These are phyloP conservation scores for Russula foetens DNA, from an alignment of 768 basidiomycete genomes.

Conservation along the genomic window DNA sequence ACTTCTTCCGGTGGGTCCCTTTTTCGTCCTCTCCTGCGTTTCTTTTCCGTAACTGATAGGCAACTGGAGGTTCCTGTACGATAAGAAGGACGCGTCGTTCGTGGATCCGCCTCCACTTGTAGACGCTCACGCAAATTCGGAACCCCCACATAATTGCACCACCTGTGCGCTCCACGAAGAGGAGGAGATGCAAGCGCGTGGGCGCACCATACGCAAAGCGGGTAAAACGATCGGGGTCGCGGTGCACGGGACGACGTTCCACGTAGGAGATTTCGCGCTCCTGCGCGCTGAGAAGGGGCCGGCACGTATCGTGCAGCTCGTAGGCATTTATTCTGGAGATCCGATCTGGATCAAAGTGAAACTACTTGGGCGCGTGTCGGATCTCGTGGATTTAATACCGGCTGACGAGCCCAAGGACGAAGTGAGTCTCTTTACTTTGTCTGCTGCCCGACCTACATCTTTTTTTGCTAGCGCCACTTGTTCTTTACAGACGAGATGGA, in stretches of 20 bases:
- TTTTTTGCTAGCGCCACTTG: slow-evolving; percentile 43
- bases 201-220: slow-evolving; percentile 21
- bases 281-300: slow-evolving; percentile 41
- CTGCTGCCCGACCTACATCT: background rate
- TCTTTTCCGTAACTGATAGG: background rate
- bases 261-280: slow-evolving; percentile 53
- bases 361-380: slow-evolving; percentile 43
- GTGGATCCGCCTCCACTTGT: slow-evolving; percentile 29
- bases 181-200: slow-evolving; percentile 27
- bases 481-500: slow-evolving; percentile 47
- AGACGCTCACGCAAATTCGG: slow-evolving; percentile 23
- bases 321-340: slow-evolving; percentile 24
- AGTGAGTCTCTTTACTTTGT: slow-evolving; percentile 29
- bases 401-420: slow-evolving; percentile 42
- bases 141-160: slow-evolving; percentile 46
- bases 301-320: slow-evolving; percentile 50
- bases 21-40: background rate
- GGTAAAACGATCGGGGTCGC: slow-evolving; percentile 32
- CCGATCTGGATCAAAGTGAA: slow-evolving; percentile 10
- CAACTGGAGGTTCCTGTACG: slow-evolving; percentile 34
- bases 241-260: slow-evolving; percentile 43
- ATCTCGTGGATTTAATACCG: slow-evolving; percentile 35
- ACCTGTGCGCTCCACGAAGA: slow-evolving; percentile 34
- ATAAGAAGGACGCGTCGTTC: slow-evolving; percentile 39
- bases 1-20: slow-evolving; percentile 8